phyloP scores from a whole-genome alignment of 169 alveolate species.

The Eimeria praecox region DNA sequence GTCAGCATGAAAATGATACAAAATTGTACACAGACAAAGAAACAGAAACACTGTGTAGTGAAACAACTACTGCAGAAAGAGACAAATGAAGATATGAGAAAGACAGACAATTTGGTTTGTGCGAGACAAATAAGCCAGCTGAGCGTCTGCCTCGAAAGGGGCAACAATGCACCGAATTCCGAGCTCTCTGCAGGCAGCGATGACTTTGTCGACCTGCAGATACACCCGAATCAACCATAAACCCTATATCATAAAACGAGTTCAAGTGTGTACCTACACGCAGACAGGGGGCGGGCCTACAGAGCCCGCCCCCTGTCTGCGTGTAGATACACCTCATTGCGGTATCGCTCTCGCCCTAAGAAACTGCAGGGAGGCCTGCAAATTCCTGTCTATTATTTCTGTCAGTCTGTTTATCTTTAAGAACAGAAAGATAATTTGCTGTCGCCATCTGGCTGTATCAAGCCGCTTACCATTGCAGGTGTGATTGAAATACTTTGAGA shows the following conservation, averaged over 20 bases:
- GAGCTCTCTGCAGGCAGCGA: slow-evolving; percentile 78
- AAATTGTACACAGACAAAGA: background rate
- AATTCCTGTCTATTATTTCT: background rate
- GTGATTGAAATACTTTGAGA: slow-evolving; percentile 74
- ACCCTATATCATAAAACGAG: background rate
- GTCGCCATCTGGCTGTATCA: background rate
- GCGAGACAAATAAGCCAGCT: slow-evolving; percentile 96
- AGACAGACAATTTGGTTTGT: slow-evolving; percentile 86
- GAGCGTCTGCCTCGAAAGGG: slow-evolving; percentile 99
- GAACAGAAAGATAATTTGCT: background rate
- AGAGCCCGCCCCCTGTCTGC: background rate
- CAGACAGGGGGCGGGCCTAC: too few relatives aligned
- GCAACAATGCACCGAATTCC: slow-evolving; percentile 95
- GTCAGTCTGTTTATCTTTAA: background rate
- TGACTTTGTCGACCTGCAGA: slow-evolving; percentile 76
- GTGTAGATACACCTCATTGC: background rate
- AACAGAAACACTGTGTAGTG: background rate
- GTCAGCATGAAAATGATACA: too few relatives aligned
- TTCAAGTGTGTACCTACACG: too few relatives aligned
- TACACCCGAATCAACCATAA: background rate
- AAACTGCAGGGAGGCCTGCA: background rate
- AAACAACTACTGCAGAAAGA: background rate
- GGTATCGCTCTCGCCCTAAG: background rate
- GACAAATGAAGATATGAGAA: background rate
- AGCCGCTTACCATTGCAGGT: slow-evolving; percentile 63